phyloP scores from a whole-genome alignment of 129 eudicot species.

The Flaveria brownii region DNA sequence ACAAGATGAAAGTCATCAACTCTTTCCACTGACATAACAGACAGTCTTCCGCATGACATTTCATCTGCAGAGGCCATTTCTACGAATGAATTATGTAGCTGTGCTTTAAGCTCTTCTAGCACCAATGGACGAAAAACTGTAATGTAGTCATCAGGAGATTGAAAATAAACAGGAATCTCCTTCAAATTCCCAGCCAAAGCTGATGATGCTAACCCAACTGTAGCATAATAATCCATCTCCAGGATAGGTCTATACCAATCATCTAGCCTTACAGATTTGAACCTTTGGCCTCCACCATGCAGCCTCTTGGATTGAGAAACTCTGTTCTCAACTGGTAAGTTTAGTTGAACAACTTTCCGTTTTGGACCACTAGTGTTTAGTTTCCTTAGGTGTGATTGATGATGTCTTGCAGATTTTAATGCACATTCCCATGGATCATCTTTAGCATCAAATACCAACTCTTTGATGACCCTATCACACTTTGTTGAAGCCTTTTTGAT shows the following conservation, averaged over 20 bases:
- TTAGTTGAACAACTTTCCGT: conserved; percentile 79
- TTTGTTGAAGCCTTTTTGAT: conserved; percentile 35
- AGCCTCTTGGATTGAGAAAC: conserved; percentile 44
- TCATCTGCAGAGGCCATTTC: conserved; percentile 76
- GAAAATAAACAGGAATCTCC: conserved; percentile 79
- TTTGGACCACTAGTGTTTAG: conserved; percentile 54
- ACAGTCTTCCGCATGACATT: conserved; percentile 72
- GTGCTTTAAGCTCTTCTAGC: conserved; percentile 95
- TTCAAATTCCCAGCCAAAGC: conserved; percentile 51
- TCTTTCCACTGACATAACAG: conserved; percentile 93
- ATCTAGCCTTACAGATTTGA: conserved; percentile 76
- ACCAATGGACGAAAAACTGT: conserved; percentile 83
- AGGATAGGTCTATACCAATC: conserved; percentile 87
- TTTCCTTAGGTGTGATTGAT: conserved; percentile 50
- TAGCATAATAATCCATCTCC: conserved; percentile 73
- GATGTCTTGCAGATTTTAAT: conserved; percentile 61
- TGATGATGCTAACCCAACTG: conserved; percentile 69
- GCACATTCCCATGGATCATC: conserved; percentile 79
- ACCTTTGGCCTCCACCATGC: conserved; percentile 52
- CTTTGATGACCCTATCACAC: conserved; percentile 47
- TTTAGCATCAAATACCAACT: conserved; percentile 60
- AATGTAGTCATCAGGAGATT: conserved; percentile 73
- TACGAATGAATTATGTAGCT: conserved; percentile 63
- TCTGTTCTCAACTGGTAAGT: conserved; percentile 56
- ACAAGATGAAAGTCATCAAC: conserved; percentile 91